Evolutionary conservation across 352 stramenopile genomes (phyloP).

Genomic region (Phytopythium delawarense): DNA sequence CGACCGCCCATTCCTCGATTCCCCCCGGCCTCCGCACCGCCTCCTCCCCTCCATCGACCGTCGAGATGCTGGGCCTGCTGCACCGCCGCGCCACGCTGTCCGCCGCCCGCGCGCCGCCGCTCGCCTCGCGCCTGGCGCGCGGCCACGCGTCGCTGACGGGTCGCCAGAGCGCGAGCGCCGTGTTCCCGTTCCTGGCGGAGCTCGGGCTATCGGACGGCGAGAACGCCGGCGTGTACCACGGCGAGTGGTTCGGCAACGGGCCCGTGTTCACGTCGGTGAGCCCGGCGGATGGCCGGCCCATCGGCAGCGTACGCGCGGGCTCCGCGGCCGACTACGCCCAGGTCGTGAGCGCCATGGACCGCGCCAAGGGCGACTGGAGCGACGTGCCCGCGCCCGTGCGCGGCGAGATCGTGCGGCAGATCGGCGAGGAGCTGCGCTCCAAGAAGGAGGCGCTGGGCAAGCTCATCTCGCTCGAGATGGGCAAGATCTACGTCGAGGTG

Average conservation of each 20-base stretch:
- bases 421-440: slow-evolving; percentile 84
- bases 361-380: slow-evolving; percentile 81
- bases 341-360: slow-evolving; percentile 78
- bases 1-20: neutral
- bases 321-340: slow-evolving; percentile 83
- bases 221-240: slow-evolving; percentile 84
- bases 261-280: slow-evolving; percentile 80
- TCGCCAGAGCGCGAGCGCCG: slow-evolving; percentile 35
- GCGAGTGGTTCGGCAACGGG: slow-evolving; percentile 84
- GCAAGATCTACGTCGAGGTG: slow-evolving; percentile 91
- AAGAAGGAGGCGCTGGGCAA: slow-evolving; percentile 89
- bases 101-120: slow-evolving; percentile 7
- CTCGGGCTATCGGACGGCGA: slow-evolving; percentile 71
- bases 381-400: slow-evolving; percentile 81
- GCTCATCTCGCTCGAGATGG: slow-evolving; percentile 92
- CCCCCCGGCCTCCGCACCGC: slow-evolving; percentile 15
- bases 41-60: slow-evolving; percentile 37
- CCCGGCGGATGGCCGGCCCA: slow-evolving; percentile 77
- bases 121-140: slow-evolving; percentile 15
- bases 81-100: slow-evolving; percentile 8
- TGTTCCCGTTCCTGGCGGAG: slow-evolving; percentile 78
- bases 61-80: slow-evolving; percentile 21
- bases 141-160: slow-evolving; percentile 19
- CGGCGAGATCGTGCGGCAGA: slow-evolving; percentile 91
- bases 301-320: slow-evolving; percentile 79